Base-by-base conservation (phyloP, 768 basidiomycete genomes). In the Tylopilus felleus region DNA sequence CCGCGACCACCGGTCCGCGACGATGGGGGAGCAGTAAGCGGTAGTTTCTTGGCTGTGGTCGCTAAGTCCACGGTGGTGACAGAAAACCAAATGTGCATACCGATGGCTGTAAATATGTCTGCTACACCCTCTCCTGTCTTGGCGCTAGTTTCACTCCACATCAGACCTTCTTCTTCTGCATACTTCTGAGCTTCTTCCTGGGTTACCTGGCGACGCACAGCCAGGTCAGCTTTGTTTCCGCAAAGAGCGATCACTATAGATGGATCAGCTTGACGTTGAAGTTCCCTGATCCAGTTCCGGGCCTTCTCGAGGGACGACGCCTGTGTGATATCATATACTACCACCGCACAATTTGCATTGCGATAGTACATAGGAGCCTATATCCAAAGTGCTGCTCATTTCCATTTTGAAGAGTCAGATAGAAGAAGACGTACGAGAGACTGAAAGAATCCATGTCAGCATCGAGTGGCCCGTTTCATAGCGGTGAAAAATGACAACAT, bases 361-460 rank as follows among this genome's bases (percentile, higher is more conserved):
- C 93, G 87, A 74, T 97, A 97, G 77, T 96, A 96, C 93, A 95
- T 96, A 52, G 92, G 93, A 35, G 92, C 91, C 84, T 93, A 52
- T 39, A 19, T 28, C 25, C 31, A 52, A 46, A 39, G 49, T 35
- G n/a, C 31, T 29, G 50, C 27, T 65, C 41, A 56, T 33, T 28
- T 4, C 33, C 25, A 19, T n/a, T 33, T 19, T 33, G 28, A 19
- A 35, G 16, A 43, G 17, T 4, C 21, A 5, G 29, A 23, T 28
- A 56, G 25, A 28, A 47, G 28, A 38, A 27, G 33, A 73, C 81
- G 53, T 72, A 80, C 78, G 57, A 80, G 75, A 13, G 80, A 79
- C 76, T 78, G 19, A 43, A 50, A 22, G 19, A 35, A 44, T 28
- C 23, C 42, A 31, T 42, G 39, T 5, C 38, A 14, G 31, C 38